A percentile compares a stretch with the other conserved stretches of the same genome.
Evolutionary conservation across 169 alveolate genomes (phyloP).

Genomic region (Babesia ovata): DNA sequence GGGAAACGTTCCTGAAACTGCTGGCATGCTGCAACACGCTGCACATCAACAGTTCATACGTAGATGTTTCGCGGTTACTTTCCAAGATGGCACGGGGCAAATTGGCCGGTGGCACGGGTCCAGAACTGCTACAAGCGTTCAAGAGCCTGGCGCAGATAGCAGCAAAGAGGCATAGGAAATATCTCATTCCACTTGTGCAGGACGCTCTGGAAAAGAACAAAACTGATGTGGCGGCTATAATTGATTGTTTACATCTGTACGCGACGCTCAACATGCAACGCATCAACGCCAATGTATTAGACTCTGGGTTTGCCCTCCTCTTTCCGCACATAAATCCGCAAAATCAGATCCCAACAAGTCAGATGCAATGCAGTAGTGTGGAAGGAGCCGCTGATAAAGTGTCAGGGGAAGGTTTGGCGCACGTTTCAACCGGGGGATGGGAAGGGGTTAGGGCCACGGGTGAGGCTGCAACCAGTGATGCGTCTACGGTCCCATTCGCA

Average conservation of each 20-base stretch:
- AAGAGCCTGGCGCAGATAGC: slow-evolving; percentile 36
- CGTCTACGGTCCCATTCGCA: background rate
- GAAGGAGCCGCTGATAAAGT: background rate
- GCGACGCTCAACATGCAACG: slow-evolving; percentile 31
- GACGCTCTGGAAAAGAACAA: slow-evolving; percentile 13
- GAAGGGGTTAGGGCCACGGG: background rate
- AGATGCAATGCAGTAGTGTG: background rate
- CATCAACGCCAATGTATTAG: slow-evolving; percentile 1
- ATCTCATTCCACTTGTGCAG: slow-evolving; percentile 39
- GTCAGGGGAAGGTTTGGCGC: background rate
- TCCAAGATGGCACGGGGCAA: slow-evolving; percentile 23
- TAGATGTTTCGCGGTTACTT: slow-evolving; percentile 34
- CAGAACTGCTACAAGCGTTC: slow-evolving; percentile 29
- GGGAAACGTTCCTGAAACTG: slow-evolving; percentile 25
- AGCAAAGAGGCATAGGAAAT: slow-evolving; percentile 42
- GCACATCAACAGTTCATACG: slow-evolving; percentile 25
- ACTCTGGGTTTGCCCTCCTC: slow-evolving; percentile 13
- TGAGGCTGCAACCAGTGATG: background rate
- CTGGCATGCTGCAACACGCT: slow-evolving; percentile 39
- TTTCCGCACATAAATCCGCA: slow-evolving; percentile 15
- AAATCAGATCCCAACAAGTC: background rate
- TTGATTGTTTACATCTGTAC: slow-evolving; percentile 30
- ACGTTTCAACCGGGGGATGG: background rate
- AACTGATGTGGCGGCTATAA: slow-evolving; percentile 8
- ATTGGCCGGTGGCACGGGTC: slow-evolving; percentile 9